These are phyloP conservation scores for Penstemon newberryi DNA, from an alignment of 257 asterid genomes.

Conservation along the genomic window DNA sequence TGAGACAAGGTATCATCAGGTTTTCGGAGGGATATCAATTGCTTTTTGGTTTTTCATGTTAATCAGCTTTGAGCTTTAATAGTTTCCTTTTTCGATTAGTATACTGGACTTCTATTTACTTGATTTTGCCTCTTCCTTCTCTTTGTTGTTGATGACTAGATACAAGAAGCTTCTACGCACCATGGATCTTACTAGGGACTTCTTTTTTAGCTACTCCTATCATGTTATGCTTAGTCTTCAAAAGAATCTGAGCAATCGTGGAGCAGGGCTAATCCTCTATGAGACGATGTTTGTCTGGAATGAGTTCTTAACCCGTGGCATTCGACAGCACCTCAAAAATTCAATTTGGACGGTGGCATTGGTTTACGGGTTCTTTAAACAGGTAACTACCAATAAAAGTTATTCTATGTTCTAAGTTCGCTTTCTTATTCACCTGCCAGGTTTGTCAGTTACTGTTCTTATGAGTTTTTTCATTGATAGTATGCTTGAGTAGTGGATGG, in stretches of 20 bases:
- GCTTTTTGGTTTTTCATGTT: slow-evolving; percentile 32
- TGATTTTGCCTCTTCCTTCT: slow-evolving; percentile 40
- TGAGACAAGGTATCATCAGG: slow-evolving; percentile 69
- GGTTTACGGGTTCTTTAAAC: slow-evolving; percentile 89
- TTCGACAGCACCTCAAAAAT: slow-evolving; percentile 77
- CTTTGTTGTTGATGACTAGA: slow-evolving; percentile 55
- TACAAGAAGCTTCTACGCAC: slow-evolving; percentile 90
- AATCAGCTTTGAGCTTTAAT: slow-evolving; percentile 19
- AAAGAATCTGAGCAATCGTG: slow-evolving; percentile 72
- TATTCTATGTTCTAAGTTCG: slow-evolving; percentile 1
- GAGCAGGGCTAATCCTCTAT: slow-evolving; percentile 53
- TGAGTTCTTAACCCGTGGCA: slow-evolving; percentile 87
- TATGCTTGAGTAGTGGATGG: slow-evolving; percentile 4
- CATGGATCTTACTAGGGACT: slow-evolving; percentile 95
- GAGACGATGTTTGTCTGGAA: slow-evolving; percentile 98
- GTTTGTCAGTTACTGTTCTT: not conserved
- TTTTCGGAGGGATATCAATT: slow-evolving; percentile 42
- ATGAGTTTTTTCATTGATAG: not conserved
- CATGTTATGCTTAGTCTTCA: slow-evolving; percentile 90
- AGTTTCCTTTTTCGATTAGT: slow-evolving; percentile 17
- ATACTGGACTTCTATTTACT: slow-evolving; percentile 41
- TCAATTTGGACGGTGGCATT: slow-evolving; percentile 88
- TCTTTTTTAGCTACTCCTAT: slow-evolving; percentile 97
- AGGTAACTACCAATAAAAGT: slow-evolving; percentile 51
- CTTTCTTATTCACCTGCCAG: slow-evolving; percentile 1